These are phyloP conservation scores for Andrographis paniculata DNA, from an alignment of 305 asterid genomes.

Conservation along the genomic window DNA sequence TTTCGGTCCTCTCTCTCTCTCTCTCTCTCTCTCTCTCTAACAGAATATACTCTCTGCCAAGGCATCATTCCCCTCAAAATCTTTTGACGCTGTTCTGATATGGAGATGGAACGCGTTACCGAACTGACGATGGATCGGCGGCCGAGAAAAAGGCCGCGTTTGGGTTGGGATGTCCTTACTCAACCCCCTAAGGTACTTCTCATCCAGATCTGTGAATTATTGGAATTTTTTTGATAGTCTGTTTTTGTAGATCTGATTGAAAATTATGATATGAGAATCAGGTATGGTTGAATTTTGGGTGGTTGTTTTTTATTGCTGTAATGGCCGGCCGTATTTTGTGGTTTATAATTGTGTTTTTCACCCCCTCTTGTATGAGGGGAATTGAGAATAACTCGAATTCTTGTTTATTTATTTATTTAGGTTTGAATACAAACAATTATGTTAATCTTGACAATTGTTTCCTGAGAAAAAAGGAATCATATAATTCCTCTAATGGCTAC, in stretches of 20 bases:
- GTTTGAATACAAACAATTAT: too few species aligned
- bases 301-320: constrained; percentile 6
- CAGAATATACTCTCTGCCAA: constrained; percentile 8
- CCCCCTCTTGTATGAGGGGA: too few species aligned
- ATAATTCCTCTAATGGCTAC: too few species aligned
- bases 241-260: constrained; percentile 48
- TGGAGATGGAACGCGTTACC: constrained; percentile 91
- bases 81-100: constrained; percentile 16
- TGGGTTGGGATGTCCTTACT: constrained; percentile 90
- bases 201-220: not conserved
- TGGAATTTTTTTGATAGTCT: constrained; percentile 14
- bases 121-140: constrained; percentile 78
- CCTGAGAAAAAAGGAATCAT: too few species aligned
- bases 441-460: too few species aligned
- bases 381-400: too few species aligned
- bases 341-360: too few species aligned
- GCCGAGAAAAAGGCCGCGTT: constrained; percentile 69
- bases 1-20: constrained; percentile 33
- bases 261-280: constrained; percentile 23
- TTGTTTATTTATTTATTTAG: too few species aligned
- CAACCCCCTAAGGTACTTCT: constrained; percentile 45
- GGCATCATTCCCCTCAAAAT: constrained; percentile 33
- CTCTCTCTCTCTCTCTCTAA: constrained; percentile 21
- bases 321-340: not conserved
- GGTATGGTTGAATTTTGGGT: constrained; percentile 17